A percentile compares a stretch with the other conserved stretches of the same genome.
These are phyloP conservation scores for Talaromyces piceae DNA, from an alignment of 2,329 filamentous ascomycete genomes.

Conservation along the genomic window DNA sequence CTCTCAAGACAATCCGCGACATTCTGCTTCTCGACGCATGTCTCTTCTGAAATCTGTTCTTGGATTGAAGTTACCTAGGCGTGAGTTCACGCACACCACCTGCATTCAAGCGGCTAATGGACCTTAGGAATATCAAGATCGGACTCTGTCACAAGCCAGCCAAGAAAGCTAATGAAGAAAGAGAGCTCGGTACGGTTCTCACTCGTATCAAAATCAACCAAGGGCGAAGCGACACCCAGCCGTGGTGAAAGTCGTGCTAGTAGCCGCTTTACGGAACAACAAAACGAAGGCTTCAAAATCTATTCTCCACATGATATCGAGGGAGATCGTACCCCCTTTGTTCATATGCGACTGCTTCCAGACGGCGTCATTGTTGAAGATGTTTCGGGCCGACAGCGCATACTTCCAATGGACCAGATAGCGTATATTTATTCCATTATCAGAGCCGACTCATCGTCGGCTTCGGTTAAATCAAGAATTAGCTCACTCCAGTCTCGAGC, in stretches of 20 bases:
- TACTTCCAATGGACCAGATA: conserved; percentile 25
- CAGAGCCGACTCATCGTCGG: conserved; percentile 17
- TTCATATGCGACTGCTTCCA: conserved; percentile 21
- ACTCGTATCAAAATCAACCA: conserved; percentile 18
- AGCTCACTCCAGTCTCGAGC: conserved; percentile 16
- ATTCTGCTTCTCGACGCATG: conserved; percentile 15
- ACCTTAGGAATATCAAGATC: conserved; percentile 18
- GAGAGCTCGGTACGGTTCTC: conserved; percentile 24
- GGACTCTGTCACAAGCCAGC: conserved; percentile 15
- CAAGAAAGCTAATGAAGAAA: conserved; percentile 21
- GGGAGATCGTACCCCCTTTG: conserved; percentile 11
- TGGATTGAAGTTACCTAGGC: conserved; percentile 18
- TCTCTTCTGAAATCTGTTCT: conserved; percentile 17
- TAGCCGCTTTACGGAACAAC: conserved; percentile 4
- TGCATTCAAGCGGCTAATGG: not conserved
- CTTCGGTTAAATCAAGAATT: conserved; percentile 16
- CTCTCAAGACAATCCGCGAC: conserved; percentile 14
- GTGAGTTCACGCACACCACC: conserved; percentile 12
- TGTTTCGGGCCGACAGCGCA: conserved; percentile 21
- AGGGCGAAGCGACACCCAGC: conserved; percentile 12
- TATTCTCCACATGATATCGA: not conserved
- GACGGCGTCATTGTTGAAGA: conserved; percentile 22
- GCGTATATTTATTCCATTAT: conserved; percentile 23
- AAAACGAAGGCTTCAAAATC: conserved; percentile 10
- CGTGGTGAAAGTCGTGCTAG: conserved; percentile 12